These are phyloP conservation scores for Suillus subluteus DNA, from an alignment of 768 basidiomycete genomes.

Conservation along the genomic window DNA sequence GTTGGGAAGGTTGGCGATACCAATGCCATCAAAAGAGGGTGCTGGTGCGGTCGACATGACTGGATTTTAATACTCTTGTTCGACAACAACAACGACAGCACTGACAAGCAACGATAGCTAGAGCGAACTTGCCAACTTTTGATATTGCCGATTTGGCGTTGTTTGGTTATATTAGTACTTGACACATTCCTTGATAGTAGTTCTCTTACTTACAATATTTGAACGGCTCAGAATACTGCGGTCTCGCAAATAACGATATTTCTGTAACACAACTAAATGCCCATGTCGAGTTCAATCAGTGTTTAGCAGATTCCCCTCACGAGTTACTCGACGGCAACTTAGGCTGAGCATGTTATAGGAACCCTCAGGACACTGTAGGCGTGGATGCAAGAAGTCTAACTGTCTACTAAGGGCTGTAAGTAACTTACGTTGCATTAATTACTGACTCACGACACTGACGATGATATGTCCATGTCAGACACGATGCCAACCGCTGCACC, in stretches of 20 bases:
- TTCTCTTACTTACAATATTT: too few relatives aligned
- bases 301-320: too few relatives aligned
- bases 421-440: too few relatives aligned
- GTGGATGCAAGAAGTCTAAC: too few relatives aligned
- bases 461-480: too few relatives aligned
- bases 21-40: conserved; percentile 73
- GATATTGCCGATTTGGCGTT: conserved; percentile 26
- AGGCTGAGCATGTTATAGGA: too few relatives aligned
- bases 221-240: neutral
- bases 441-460: too few relatives aligned
- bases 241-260: neutral
- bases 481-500: too few relatives aligned
- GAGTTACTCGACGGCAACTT: too few relatives aligned
- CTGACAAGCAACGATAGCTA: conserved; percentile 11
- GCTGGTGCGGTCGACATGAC: conserved; percentile 32
- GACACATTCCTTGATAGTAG: conserved; percentile 7
- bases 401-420: too few relatives aligned
- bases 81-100: conserved; percentile 15
- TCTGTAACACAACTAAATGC: neutral
- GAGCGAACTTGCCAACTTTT: conserved; percentile 29
- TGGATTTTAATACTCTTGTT: conserved; percentile 19
- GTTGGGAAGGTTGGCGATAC: conserved; percentile 97
- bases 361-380: too few relatives aligned
- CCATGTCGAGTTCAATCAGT: too few relatives aligned
- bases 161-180: conserved; percentile 25